Percentiles rank a stretch among this genome's conserved stretches.
phyloP scores from a whole-genome alignment of 768 basidiomycete genomes.

The Podaxis sp. region DNA sequence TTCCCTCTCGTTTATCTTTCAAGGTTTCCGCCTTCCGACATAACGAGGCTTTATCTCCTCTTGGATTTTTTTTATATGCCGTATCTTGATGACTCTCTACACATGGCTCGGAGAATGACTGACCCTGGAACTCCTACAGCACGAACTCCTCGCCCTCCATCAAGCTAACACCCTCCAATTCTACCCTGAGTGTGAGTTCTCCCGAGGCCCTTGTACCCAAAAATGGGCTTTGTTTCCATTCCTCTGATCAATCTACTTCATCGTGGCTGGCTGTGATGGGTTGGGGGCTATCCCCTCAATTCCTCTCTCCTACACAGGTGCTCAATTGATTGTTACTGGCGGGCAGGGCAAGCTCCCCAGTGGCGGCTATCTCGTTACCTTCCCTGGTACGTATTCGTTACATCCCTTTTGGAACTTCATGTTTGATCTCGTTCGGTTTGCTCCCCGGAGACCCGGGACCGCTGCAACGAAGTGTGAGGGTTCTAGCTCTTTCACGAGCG shows the following conservation, averaged over 20 bases:
- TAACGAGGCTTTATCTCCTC: too few species aligned
- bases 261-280: background rate
- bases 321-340: constrained; percentile 32
- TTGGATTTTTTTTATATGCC: background rate
- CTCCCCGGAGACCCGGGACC: background rate
- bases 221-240: background rate
- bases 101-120: background rate
- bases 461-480: background rate
- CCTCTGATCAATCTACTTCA: background rate
- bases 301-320: constrained; percentile 14
- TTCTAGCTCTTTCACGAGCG: background rate
- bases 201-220: background rate
- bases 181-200: constrained; percentile 30
- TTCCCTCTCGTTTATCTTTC: background rate
- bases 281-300: background rate
- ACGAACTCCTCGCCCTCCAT: constrained; percentile 33
- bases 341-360: constrained; percentile 28
- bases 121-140: constrained; percentile 13
- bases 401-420: background rate
- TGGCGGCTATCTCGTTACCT: constrained; percentile 25
- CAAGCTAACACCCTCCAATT: constrained; percentile 33
- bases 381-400: constrained; percentile 22
- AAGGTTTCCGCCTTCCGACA: background rate
- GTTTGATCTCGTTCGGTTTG: background rate
- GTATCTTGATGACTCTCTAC: background rate